Evolutionary conservation across 2,329 filamentous ascomycete species (phyloP).

Genomic region (Zasmidium citrigriseum): DNA sequence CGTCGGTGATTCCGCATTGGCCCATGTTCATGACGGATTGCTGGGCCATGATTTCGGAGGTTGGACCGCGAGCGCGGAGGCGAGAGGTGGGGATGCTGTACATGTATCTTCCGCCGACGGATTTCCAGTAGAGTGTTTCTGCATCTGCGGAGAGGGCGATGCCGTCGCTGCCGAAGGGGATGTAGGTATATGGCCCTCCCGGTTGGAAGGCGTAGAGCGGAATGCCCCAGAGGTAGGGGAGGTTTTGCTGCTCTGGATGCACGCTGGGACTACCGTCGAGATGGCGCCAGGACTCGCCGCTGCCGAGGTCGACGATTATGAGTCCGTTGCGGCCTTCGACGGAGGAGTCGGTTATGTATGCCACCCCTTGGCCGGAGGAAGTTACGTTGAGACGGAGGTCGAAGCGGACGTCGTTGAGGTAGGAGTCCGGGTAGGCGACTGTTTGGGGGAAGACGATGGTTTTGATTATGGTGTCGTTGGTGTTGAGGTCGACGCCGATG

Average conservation of each 20-base stretch:
- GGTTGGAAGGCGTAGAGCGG: constrained; percentile 46
- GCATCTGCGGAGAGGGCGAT: constrained; percentile 54
- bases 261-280: constrained; percentile 46
- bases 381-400: constrained; percentile 40
- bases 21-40: constrained; percentile 45
- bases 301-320: constrained; percentile 52
- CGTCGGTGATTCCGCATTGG: constrained; percentile 54
- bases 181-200: constrained; percentile 39
- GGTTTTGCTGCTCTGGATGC: constrained; percentile 46
- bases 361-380: constrained; percentile 48
- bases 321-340: constrained; percentile 52
- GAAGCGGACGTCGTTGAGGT: constrained; percentile 58
- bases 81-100: constrained; percentile 48
- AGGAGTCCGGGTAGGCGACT: constrained; percentile 51
- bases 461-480: constrained; percentile 46
- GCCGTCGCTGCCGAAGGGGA: constrained; percentile 52
- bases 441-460: constrained; percentile 53
- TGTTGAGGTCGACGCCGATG: constrained; percentile 49
- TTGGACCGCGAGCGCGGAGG: constrained; percentile 40
- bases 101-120: constrained; percentile 47
- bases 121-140: constrained; percentile 49
- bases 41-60: constrained; percentile 47
- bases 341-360: constrained; percentile 56
- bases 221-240: constrained; percentile 52
- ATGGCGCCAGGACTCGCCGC: constrained; percentile 53